Base-by-base conservation (phyloP, 2,329 filamentous ascomycete species). In the Ophiobolus disseminans region DNA sequence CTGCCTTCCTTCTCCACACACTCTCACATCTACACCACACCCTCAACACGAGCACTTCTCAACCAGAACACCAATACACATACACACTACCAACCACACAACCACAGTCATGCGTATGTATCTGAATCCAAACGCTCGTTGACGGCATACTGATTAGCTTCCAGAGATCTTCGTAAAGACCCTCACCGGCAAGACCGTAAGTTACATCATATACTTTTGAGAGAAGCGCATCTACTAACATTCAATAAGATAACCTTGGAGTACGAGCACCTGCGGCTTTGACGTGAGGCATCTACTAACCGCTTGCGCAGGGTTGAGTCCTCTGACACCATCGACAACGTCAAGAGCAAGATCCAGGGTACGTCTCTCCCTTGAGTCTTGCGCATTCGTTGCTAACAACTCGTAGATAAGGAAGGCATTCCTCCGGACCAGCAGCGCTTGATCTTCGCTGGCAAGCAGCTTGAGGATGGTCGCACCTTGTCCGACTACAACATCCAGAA, bases 321-420 rank as follows among this genome's bases (percentile, higher is more conserved):
- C 13, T 89, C 86, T 1, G 91, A 96, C 66, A 96, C 91, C 31
- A 96, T 96, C 76, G 91, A 96, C 81, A 96, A 96, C 55, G 92
- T 97, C 30, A 97, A 97, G 86, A 86, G 83, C 40, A 97, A 97
- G 84, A 97, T 97, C 34, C 92, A 97, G 76, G 92, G n/a, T n/a
- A n/a, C n/a, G n/a, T n/a, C n/a, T n/a, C n/a, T n/a, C n/a, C n/a
- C n/a, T n/a, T n/a, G n/a, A n/a, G n/a, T n/a, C n/a, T n/a, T n/a
- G n/a, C n/a, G n/a, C n/a, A n/a, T n/a, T n/a, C n/a, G n/a, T n/a
- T n/a, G n/a, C n/a, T n/a, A n/a, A n/a, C n/a, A n/a, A n/a, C n/a
- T n/a, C n/a, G n/a, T n/a, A n/a, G n/a, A 97, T 70, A 97, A 97
- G 85, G 92, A 97, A 77, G 92, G 92, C 20, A 97, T 97, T 47